A percentile compares a stretch with the other conserved stretches of the same genome.
Conservation (phyloP, 2,329 filamentous ascomycete species). For the Botrytis galanthina region DNA sequence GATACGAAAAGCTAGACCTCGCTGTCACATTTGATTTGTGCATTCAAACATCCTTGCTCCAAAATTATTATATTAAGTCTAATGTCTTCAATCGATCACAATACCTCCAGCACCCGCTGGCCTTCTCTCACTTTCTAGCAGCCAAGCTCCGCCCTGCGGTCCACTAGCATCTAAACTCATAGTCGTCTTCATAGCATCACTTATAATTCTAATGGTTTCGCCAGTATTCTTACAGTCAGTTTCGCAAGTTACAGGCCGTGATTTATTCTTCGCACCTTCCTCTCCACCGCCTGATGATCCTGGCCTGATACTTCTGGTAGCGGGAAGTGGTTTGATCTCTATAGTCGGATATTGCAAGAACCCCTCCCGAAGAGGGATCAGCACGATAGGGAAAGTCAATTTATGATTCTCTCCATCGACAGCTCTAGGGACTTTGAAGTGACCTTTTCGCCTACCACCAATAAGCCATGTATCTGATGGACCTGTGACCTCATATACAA, state of each 20-base stretch:
- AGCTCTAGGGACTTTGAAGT: conserved; percentile 61
- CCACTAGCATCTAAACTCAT: conserved; percentile 69
- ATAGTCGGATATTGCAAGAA: conserved; percentile 74
- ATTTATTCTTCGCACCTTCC: conserved; percentile 26
- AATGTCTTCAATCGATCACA: conserved; percentile 21
- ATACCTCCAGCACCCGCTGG: conserved; percentile 21
- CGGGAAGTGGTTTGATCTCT: conserved; percentile 66
- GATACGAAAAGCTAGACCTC: neutral
- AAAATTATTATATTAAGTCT: neutral
- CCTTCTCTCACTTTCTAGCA: conserved; percentile 58
- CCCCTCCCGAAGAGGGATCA: conserved; percentile 79
- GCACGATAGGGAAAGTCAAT: conserved; percentile 60
- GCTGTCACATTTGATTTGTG: neutral
- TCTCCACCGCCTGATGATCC: conserved; percentile 28
- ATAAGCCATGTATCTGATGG: conserved; percentile 78
- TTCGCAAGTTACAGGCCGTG: conserved; percentile 58
- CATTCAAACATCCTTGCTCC: neutral
- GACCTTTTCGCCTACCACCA: conserved; percentile 75
- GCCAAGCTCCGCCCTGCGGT: conserved; percentile 61
- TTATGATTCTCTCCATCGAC: conserved; percentile 47
- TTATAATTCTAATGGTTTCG: conserved; percentile 72
- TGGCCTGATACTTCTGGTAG: conserved; percentile 30
- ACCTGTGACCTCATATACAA: conserved; percentile 78
- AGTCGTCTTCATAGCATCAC: conserved; percentile 69
- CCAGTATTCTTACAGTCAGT: conserved; percentile 77